A percentile compares a stretch with the other conserved stretches of the same genome.
Evolutionary conservation across 1,284 basidiomycete genomes (phyloP).

Genomic region (Apiotrichum domesticum): DNA sequence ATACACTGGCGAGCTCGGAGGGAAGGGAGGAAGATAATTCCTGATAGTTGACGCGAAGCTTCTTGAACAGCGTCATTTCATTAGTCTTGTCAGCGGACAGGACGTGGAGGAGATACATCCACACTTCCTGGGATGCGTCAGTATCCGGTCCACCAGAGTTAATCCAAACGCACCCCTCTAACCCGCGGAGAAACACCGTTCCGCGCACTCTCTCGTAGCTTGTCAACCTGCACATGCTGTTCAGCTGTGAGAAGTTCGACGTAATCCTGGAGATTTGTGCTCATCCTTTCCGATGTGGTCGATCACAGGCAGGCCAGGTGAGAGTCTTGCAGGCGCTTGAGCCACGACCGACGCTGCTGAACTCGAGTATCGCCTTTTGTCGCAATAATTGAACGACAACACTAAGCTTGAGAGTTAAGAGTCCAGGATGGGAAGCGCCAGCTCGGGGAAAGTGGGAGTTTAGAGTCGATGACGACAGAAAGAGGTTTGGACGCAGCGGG

Average conservation of each 20-base stretch:
- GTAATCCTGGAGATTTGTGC: slow-evolving; percentile 36
- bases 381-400: no score
- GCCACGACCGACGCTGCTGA: no score
- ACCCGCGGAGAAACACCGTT: slow-evolving; percentile 40
- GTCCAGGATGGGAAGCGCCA: no score
- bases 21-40: slow-evolving; percentile 29
- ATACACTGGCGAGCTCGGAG: slow-evolving; percentile 24
- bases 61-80: slow-evolving; percentile 38
- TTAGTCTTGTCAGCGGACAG: slow-evolving; percentile 41
- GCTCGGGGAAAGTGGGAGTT: no score
- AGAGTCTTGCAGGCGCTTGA: no score
- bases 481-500: no score
- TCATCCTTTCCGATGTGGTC: slow-evolving; percentile 17
- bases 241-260: slow-evolving; percentile 42
- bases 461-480: no score
- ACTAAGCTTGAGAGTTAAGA: no score
- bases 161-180: slow-evolving; percentile 31
- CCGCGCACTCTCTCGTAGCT: slow-evolving; percentile 41
- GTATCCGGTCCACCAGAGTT: not conserved
- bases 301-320: no score
- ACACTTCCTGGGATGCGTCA: slow-evolving; percentile 35
- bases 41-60: slow-evolving; percentile 30
- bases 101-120: slow-evolving; percentile 46
- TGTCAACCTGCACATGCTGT: slow-evolving; percentile 42
- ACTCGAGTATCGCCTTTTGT: no score